These are phyloP conservation scores for Backusella morwellensis DNA, from an alignment of 192 early-diverging fungal genomes.

Conservation along the genomic window DNA sequence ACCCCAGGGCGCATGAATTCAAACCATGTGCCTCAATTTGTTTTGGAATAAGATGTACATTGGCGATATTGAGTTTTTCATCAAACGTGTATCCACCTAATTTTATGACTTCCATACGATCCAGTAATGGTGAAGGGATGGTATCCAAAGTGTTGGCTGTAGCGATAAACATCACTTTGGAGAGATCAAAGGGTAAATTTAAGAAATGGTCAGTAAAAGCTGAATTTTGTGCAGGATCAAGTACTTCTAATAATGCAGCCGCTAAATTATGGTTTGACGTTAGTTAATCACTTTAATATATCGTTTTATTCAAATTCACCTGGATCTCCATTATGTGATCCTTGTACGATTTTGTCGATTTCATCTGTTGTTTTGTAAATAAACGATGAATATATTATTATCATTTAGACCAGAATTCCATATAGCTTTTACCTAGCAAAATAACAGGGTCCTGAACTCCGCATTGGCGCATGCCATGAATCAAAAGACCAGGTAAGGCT, in stretches of 20 bases:
- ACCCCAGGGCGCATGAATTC: conserved; percentile 34
- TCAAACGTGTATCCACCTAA: conserved; percentile 82
- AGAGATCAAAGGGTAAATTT: conserved; percentile 63
- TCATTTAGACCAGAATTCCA: conserved; percentile 29
- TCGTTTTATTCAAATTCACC: not conserved
- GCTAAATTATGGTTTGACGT: conserved; percentile 38
- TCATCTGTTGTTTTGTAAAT: conserved; percentile 50
- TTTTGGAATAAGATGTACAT: conserved; percentile 71
- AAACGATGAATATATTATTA: conserved; percentile 39
- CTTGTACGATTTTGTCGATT: conserved; percentile 75
- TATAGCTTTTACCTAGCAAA: conserved; percentile 54
- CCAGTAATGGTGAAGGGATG: conserved; percentile 74
- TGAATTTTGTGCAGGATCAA: conserved; percentile 87
- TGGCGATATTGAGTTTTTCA: conserved; percentile 79
- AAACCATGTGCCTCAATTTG: conserved; percentile 68
- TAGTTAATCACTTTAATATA: not conserved
- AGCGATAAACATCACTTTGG: conserved; percentile 75
- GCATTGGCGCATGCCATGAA: conserved; percentile 66
- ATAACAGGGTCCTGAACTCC: conserved; percentile 78
- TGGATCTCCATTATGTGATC: conserved; percentile 67
- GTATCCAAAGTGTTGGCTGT: conserved; percentile 79
- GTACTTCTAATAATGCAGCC: conserved; percentile 77
- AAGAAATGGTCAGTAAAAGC: conserved; percentile 84
- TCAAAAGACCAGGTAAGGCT: conserved; percentile 77
- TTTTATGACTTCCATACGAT: conserved; percentile 83